Conservation (phyloP, 768 basidiomycete species). For the Cyclocybe aegerita region DNA sequence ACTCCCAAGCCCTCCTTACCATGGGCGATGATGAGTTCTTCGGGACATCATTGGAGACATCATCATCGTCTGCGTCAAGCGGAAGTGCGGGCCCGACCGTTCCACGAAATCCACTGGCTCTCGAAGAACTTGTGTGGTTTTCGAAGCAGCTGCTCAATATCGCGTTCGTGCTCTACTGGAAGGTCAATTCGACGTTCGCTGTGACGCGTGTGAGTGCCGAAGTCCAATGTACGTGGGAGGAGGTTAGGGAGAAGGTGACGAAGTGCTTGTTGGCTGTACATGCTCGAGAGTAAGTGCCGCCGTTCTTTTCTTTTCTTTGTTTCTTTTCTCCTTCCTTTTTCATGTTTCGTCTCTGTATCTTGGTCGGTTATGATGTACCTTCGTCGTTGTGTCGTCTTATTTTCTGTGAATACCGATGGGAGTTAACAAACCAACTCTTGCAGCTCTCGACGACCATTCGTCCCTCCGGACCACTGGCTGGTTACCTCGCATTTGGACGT, state of each 20-base stretch:
- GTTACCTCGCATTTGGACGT: slow-evolving; percentile 49
- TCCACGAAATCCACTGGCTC: slow-evolving; percentile 69
- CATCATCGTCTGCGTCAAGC: too few relatives aligned
- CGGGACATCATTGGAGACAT: slow-evolving; percentile 29
- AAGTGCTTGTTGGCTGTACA: slow-evolving; percentile 79
- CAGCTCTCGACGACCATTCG: slow-evolving; percentile 84
- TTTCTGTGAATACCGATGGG: too few relatives aligned
- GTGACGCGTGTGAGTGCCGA: slow-evolving; percentile 26
- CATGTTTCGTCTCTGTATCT: too few relatives aligned
- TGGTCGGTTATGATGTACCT: neutral
- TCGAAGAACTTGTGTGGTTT: slow-evolving; percentile 80
- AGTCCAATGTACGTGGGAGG: slow-evolving; percentile 58
- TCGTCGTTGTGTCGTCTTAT: neutral
- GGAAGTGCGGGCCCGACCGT: slow-evolving; percentile 11
- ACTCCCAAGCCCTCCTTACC: slow-evolving; percentile 80
- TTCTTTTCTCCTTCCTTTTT: too few relatives aligned
- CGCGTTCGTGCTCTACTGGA: slow-evolving; percentile 69
- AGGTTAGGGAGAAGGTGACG: slow-evolving; percentile 74
- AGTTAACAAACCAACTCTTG: too few relatives aligned
- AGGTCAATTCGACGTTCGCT: slow-evolving; percentile 34
- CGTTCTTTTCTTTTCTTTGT: neutral
- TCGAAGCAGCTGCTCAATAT: slow-evolving; percentile 81
- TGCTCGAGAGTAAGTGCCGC: slow-evolving; percentile 74
- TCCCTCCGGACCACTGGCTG: slow-evolving; percentile 84
- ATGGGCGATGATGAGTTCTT: slow-evolving; percentile 99